Evolutionary conservation across 352 stramenopile species (phyloP).

Genomic region (Pythium dissotocum): DNA sequence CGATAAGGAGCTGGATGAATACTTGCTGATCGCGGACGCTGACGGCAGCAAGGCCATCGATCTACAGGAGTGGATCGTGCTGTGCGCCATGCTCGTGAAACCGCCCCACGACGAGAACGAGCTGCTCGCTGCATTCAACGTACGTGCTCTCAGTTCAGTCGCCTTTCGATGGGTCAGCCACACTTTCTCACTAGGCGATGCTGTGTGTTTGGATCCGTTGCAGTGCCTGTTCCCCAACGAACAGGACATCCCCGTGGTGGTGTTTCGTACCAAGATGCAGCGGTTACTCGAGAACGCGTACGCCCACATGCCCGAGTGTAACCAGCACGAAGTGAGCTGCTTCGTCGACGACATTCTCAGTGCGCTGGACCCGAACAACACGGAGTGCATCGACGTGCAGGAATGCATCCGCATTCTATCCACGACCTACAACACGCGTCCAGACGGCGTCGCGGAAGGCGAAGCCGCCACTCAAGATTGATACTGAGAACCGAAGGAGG

Average conservation of each 20-base stretch:
- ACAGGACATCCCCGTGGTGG: conserved; percentile 54
- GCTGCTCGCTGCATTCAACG: conserved; percentile 54
- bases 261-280: conserved; percentile 75
- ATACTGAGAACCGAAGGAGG: too few species aligned
- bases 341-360: conserved; percentile 73
- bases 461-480: conserved; percentile 3
- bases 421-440: conserved; percentile 43
- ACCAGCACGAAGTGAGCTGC: conserved; percentile 70
- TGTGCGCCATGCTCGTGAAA: conserved; percentile 65
- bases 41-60: conserved; percentile 71
- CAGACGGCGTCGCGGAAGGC: conserved; percentile 7
- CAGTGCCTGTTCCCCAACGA: conserved; percentile 66
- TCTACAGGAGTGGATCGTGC: conserved; percentile 63
- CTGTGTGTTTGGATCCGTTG: not conserved
- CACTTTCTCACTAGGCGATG: not conserved
- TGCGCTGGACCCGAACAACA: conserved; percentile 65
- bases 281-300: conserved; percentile 65
- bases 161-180: not conserved
- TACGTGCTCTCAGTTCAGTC: conserved; percentile 21
- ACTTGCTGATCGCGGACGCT: conserved; percentile 60
- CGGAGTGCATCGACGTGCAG: conserved; percentile 70
- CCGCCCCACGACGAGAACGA: conserved; percentile 51
- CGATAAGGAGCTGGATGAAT: conserved; percentile 70
- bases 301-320: conserved; percentile 60
- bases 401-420: conserved; percentile 67